These are phyloP conservation scores for Bullera alba DNA, from an alignment of 768 basidiomycete species.

Conservation along the genomic window DNA sequence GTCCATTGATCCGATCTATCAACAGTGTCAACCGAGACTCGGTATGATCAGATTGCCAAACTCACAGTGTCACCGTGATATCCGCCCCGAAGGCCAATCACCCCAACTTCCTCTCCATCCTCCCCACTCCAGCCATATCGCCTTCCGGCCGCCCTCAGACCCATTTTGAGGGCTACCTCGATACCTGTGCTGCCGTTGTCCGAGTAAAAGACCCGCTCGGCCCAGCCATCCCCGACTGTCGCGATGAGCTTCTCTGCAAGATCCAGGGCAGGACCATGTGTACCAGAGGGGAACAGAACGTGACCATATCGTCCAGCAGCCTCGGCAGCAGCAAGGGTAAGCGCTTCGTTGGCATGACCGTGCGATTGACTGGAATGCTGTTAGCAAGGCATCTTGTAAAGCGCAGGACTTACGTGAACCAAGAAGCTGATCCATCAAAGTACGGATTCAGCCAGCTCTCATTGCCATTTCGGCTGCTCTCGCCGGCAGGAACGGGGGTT, in stretches of 20 bases:
- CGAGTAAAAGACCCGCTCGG: constrained; percentile 79
- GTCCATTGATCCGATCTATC: constrained; percentile 82
- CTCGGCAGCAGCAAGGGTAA: constrained; percentile 77
- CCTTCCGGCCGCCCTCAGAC: constrained; percentile 55
- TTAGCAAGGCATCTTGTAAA: constrained; percentile 1
- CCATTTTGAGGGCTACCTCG: constrained; percentile 98
- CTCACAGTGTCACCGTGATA: constrained; percentile 86
- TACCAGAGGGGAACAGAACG: constrained; percentile 88
- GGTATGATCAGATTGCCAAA: background rate
- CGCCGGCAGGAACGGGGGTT: constrained; percentile 20
- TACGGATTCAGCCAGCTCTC: constrained; percentile 52
- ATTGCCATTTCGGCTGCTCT: constrained; percentile 1
- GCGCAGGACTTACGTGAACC: constrained; percentile 63
- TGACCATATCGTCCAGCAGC: constrained; percentile 93
- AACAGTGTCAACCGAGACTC: background rate
- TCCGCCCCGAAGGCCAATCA: constrained; percentile 81
- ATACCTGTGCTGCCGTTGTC: constrained; percentile 95
- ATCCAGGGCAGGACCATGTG: constrained; percentile 73
- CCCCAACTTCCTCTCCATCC: constrained; percentile 53
- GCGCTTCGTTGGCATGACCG: constrained; percentile 68
- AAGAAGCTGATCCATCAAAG: constrained; percentile 88
- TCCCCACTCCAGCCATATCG: constrained; percentile 43
- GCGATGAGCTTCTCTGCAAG: constrained; percentile 72
- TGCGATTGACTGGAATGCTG: constrained; percentile 58
- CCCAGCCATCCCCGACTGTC: constrained; percentile 79